Evolutionary conservation across 257 asterid genomes (phyloP).

Genomic region (Ballota nigra): DNA sequence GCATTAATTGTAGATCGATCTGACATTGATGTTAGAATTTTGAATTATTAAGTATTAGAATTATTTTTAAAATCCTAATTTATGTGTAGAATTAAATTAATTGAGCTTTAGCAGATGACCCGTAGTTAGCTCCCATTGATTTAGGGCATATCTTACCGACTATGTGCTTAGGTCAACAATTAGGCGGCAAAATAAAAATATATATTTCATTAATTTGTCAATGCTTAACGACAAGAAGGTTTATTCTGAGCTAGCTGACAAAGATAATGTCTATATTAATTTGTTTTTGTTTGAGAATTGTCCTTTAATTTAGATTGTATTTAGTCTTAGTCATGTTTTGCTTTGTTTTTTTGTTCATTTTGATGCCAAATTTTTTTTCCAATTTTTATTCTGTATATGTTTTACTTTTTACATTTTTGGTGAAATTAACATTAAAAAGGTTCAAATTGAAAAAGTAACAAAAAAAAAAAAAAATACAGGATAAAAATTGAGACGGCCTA

Average conservation of each 20-base stretch:
- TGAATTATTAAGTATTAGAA: not conserved
- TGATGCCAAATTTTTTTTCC: too few species aligned
- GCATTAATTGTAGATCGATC: not conserved
- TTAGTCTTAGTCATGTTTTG: too few species aligned
- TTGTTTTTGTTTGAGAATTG: not conserved
- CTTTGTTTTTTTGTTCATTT: too few species aligned
- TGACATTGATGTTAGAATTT: not conserved
- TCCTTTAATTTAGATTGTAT: too few species aligned
- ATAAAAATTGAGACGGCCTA: too few species aligned
- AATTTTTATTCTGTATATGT: too few species aligned
- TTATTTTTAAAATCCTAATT: not conserved
- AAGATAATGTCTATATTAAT: not conserved
- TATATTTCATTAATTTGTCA: not conserved
- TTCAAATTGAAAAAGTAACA: too few species aligned
- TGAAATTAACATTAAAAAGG: too few species aligned
- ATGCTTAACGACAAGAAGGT: not conserved
- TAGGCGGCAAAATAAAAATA: not conserved
- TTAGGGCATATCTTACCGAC: slow-evolving; percentile 4
- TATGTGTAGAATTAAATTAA: not conserved
- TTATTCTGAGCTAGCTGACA: not conserved
- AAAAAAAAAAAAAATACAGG: too few species aligned
- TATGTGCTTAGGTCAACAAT: not conserved
- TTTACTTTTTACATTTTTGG: too few species aligned
- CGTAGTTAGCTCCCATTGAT: slow-evolving; percentile 17
- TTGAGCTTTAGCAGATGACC: slow-evolving; percentile 17